These are phyloP conservation scores for Tylopilus sp. DNA, from an alignment of 1,284 basidiomycete species.

Conservation along the genomic window DNA sequence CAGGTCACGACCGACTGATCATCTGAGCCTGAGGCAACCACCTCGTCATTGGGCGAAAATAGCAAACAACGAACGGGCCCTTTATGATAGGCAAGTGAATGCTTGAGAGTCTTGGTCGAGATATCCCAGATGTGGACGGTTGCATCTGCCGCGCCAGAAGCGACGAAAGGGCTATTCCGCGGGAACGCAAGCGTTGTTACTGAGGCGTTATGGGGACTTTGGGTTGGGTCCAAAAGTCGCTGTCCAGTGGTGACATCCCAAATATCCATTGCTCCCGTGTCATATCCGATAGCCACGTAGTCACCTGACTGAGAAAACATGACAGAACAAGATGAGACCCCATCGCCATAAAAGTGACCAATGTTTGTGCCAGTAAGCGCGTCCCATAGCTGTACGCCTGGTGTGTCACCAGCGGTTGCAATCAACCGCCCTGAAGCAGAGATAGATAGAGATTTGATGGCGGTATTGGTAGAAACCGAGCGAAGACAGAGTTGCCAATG, in stretches of 20 bases:
- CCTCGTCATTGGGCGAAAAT: constrained; percentile 23
- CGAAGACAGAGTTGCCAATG: constrained; percentile 27
- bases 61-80: constrained; percentile 20
- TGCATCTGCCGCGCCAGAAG: constrained; percentile 25
- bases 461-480: constrained; percentile 19
- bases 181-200: constrained; percentile 27
- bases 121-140: constrained; percentile 29
- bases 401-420: constrained; percentile 26
- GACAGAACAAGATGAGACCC: constrained; percentile 26
- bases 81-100: constrained; percentile 18
- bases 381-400: constrained; percentile 35
- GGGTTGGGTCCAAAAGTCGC: constrained; percentile 6
- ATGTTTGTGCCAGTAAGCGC: constrained; percentile 26
- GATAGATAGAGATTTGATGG: constrained; percentile 27
- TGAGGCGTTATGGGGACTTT: constrained; percentile 10
- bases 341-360: constrained; percentile 21
- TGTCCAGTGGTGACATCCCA: constrained; percentile 37
- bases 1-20: constrained; percentile 29
- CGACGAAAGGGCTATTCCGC: constrained; percentile 18
- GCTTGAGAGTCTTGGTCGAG: constrained; percentile 7
- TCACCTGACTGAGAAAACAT: constrained; percentile 35
- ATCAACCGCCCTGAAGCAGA: constrained; percentile 29
- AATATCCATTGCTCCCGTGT: constrained; percentile 26
- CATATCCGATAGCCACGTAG: constrained; percentile 31
- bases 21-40: constrained; percentile 35